phyloP scores from a whole-genome alignment of 164 flowering plant genomes.

The Magnolia officinalis region DNA sequence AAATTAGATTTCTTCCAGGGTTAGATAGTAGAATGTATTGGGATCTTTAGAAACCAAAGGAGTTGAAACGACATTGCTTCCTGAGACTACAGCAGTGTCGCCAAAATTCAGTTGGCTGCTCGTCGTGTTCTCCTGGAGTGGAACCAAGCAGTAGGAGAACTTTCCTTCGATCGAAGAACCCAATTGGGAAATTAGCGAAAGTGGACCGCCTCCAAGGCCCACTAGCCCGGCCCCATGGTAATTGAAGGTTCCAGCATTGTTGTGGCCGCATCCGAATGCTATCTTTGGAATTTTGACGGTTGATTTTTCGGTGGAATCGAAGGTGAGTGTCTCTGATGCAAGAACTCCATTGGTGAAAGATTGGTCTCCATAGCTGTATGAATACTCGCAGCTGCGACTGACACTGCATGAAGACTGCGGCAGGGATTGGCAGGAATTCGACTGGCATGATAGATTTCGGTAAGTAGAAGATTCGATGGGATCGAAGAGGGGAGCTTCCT shows the following conservation, averaged over 20 bases:
- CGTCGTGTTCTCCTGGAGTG: neutral
- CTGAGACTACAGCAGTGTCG: conserved; percentile 22
- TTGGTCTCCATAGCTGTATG: conserved; percentile 28
- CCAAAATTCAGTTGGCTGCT: conserved; percentile 46
- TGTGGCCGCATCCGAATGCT: conserved; percentile 47
- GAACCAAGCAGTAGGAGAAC: conserved; percentile 60
- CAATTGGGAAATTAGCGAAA: conserved; percentile 40
- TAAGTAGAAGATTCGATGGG: conserved; percentile 30
- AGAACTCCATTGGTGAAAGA: conserved; percentile 36
- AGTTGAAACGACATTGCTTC: conserved; percentile 33
- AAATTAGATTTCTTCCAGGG: conserved; percentile 38
- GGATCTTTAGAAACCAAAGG: conserved; percentile 18
- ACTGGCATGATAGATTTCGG: conserved; percentile 26
- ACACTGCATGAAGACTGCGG: neutral
- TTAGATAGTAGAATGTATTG: conserved; percentile 38
- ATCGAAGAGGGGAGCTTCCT: conserved; percentile 20
- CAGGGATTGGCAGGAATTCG: conserved; percentile 23
- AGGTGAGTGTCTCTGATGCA: conserved; percentile 36
- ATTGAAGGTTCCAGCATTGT: conserved; percentile 36
- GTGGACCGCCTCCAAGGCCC: conserved; percentile 52
- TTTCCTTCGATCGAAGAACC: conserved; percentile 29
- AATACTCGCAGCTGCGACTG: conserved; percentile 24
- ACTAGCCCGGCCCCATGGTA: conserved; percentile 32
- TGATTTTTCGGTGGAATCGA: conserved; percentile 19
- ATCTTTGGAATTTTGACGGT: conserved; percentile 11